These are phyloP conservation scores for Aspergillus sparsus DNA, from an alignment of 495 filamentous ascomycete species.

Conservation along the genomic window DNA sequence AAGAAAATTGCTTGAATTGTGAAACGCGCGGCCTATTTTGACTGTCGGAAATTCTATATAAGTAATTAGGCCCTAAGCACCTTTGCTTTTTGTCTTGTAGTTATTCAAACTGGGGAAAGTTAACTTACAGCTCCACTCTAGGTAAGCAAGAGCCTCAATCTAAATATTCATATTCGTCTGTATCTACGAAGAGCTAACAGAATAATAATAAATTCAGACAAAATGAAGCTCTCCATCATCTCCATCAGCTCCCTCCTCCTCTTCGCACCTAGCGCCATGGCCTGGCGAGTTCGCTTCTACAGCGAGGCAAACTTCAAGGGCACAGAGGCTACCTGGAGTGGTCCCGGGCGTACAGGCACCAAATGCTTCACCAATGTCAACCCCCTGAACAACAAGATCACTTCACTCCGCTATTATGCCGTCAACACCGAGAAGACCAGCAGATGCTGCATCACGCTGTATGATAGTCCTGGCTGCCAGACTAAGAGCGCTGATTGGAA, in stretches of 20 bases:
- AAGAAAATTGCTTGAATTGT: too few relatives aligned
- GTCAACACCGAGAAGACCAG: not conserved
- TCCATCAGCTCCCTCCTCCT: not conserved
- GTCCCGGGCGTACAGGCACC: not conserved
- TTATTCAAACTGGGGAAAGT: too few relatives aligned
- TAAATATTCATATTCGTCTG: too few relatives aligned
- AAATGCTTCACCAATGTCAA: conserved; percentile 7
- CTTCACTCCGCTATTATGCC: conserved; percentile 4
- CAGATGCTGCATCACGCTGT: conserved; percentile 3
- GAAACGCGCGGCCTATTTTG: too few relatives aligned
- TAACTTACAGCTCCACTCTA: too few relatives aligned
- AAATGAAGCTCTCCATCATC: conserved; percentile 3
- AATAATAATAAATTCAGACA: too few relatives aligned
- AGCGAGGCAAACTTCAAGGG: not conserved
- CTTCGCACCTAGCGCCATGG: not conserved
- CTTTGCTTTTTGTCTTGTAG: too few relatives aligned
- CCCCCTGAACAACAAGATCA: conserved; percentile 8
- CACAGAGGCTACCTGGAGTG: not conserved
- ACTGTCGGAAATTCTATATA: too few relatives aligned
- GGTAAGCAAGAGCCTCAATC: too few relatives aligned
- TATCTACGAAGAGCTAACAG: too few relatives aligned
- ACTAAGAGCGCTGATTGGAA: conserved; percentile 2
- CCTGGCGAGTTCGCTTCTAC: conserved; percentile 4
- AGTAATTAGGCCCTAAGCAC: too few relatives aligned
- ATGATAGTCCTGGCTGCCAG: conserved; percentile 8